These are phyloP conservation scores for Chaetomiaceae sp. DNA, from an alignment of 2,329 filamentous ascomycete species.

Conservation along the genomic window DNA sequence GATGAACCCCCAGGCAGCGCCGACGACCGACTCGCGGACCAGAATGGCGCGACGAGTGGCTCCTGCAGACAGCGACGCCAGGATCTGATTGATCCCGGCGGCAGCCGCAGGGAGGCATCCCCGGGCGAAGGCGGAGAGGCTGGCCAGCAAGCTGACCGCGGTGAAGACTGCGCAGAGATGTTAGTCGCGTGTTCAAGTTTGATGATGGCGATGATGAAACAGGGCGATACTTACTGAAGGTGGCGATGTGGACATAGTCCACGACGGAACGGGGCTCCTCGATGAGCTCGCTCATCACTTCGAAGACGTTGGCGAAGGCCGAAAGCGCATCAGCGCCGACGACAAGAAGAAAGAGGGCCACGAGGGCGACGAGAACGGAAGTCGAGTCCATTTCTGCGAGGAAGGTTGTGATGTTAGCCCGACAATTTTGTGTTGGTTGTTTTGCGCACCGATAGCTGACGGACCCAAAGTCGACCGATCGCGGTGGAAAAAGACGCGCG, in stretches of 20 bases:
- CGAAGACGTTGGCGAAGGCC: not conserved
- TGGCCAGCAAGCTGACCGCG: not conserved
- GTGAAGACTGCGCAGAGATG: not conserved
- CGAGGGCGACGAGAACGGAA: not conserved
- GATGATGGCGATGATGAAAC: not conserved
- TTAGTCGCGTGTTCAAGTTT: not conserved
- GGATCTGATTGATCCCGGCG: not conserved
- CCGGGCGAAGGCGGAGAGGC: not conserved
- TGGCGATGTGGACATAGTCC: not conserved
- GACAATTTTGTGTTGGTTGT: not conserved
- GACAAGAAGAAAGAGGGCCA: not conserved
- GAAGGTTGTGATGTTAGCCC: not conserved
- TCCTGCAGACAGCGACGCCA: slow-evolving; percentile 6
- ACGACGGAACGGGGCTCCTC: not conserved
- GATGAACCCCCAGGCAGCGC: not conserved
- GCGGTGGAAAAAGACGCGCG: not conserved
- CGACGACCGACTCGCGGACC: slow-evolving; percentile 3
- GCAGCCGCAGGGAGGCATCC: slow-evolving; percentile 1
- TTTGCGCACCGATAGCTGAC: no score
- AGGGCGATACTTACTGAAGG: not conserved
- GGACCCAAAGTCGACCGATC: not conserved
- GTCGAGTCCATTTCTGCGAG: slow-evolving; percentile 1
- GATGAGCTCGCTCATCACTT: not conserved
- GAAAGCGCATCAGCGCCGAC: not conserved
- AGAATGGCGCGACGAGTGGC: slow-evolving; percentile 8